These are phyloP conservation scores for Claviceps arundinis DNA, from an alignment of 2,329 filamentous ascomycete species.

Conservation along the genomic window DNA sequence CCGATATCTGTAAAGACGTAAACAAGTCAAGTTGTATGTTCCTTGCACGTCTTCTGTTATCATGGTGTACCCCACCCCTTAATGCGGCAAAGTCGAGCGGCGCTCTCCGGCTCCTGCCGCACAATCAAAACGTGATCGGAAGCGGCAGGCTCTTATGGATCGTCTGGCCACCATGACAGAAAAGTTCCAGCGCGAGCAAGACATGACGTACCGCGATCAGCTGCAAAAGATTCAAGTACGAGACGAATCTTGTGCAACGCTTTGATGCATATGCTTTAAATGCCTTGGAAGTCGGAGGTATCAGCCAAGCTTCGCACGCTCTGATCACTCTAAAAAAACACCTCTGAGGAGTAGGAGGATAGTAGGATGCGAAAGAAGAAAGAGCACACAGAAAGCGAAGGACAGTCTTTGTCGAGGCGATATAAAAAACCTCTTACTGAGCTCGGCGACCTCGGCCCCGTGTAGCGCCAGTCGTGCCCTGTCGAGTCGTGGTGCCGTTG, in stretches of 20 bases:
- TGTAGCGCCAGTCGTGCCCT: conserved; percentile 35
- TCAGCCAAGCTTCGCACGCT: conserved; percentile 41
- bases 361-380: neutral
- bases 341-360: too few species aligned
- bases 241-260: conserved; percentile 73
- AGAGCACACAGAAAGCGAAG: neutral
- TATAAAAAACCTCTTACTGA: neutral
- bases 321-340: too few species aligned
- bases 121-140: conserved; percentile 81
- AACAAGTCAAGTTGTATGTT: too few species aligned
- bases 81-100: conserved; percentile 19
- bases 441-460: conserved; percentile 31
- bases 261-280: conserved; percentile 67
- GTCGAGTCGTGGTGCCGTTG: conserved; percentile 44
- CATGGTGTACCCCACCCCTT: too few species aligned
- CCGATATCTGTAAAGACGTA: too few species aligned
- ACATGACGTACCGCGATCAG: conserved; percentile 77
- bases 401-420: neutral
- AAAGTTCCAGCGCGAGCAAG: conserved; percentile 67
- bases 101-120: conserved; percentile 24
- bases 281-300: conserved; percentile 47
- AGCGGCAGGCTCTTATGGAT: conserved; percentile 70
- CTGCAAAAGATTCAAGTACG: conserved; percentile 82
- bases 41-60: too few species aligned
- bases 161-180: conserved; percentile 63